Percentiles rank a stretch among this genome's conserved stretches.
These are phyloP conservation scores for Calendula officinalis DNA, from an alignment of 129 eudicot species.

Conservation along the genomic window DNA sequence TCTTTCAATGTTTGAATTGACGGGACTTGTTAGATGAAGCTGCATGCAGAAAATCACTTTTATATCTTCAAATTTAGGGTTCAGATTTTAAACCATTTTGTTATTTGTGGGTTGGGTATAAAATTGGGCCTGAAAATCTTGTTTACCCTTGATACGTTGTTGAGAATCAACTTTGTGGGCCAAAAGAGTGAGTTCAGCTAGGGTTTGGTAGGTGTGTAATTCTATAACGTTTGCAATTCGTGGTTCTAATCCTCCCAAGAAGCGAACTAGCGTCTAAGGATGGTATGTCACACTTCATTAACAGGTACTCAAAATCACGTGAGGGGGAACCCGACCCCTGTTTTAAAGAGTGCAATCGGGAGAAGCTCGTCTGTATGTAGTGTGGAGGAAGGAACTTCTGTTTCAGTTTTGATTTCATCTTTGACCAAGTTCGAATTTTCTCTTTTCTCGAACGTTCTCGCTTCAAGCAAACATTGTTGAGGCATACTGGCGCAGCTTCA, in stretches of 20 bases:
- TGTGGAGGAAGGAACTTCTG: background rate
- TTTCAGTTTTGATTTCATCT: background rate
- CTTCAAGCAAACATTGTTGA: background rate
- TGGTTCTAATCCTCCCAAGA: background rate
- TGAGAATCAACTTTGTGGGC: background rate
- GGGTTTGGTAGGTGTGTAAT: background rate
- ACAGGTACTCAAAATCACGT: background rate
- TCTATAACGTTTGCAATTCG: background rate
- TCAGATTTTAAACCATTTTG: no score
- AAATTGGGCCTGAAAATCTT: background rate
- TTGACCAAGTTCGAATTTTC: background rate
- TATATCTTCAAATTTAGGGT: no score
- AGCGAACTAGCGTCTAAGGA: background rate
- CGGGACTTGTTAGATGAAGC: no score
- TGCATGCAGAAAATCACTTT: no score
- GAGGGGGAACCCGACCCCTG: background rate
- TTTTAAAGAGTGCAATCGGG: background rate
- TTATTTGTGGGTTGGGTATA: background rate
- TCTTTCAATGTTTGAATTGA: no score
- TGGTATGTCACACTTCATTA: background rate
- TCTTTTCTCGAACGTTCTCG: background rate
- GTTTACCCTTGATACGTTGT: no score
- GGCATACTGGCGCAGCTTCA: no score
- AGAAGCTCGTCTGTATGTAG: background rate
- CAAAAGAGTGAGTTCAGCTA: background rate